These are phyloP conservation scores for Biancaea sappan DNA, from an alignment of 306 rosid genomes.

Conservation along the genomic window DNA sequence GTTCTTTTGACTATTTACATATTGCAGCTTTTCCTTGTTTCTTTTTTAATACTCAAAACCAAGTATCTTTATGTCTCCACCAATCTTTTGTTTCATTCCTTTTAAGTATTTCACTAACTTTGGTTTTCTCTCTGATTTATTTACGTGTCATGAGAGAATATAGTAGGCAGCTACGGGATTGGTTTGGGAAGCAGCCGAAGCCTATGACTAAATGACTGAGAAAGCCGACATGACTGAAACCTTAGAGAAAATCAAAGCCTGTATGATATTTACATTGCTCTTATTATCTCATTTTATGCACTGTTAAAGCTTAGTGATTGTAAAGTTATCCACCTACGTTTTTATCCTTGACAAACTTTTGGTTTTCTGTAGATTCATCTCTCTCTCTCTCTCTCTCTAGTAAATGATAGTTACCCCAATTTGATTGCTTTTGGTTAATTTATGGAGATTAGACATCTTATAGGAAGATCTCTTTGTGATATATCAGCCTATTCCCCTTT, in stretches of 20 bases:
- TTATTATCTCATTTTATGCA: constrained; percentile 8
- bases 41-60: background rate
- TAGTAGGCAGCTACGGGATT: constrained; percentile 25
- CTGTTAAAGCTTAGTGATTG: constrained; percentile 1
- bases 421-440: constrained; percentile 2
- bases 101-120: background rate
- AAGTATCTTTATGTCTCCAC: background rate
- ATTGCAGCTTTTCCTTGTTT: background rate
- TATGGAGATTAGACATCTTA: background rate
- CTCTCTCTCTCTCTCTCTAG: too few species aligned
- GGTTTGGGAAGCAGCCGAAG: constrained; percentile 6
- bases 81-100: constrained; percentile 2
- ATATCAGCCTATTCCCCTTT: background rate
- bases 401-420: constrained; percentile 7
- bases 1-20: background rate
- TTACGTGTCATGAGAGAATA: background rate
- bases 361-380: background rate
- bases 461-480: constrained; percentile 12
- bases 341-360: background rate
- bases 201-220: constrained; percentile 10
- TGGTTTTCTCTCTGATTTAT: constrained; percentile 21
- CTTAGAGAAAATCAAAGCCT: background rate
- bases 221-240: constrained; percentile 5
- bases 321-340: background rate
- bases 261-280: constrained; percentile 30